A percentile compares a stretch with the other conserved stretches of the same genome.
These are phyloP conservation scores for Hammondia hammondi DNA, from an alignment of 169 alveolate genomes.

Conservation along the genomic window DNA sequence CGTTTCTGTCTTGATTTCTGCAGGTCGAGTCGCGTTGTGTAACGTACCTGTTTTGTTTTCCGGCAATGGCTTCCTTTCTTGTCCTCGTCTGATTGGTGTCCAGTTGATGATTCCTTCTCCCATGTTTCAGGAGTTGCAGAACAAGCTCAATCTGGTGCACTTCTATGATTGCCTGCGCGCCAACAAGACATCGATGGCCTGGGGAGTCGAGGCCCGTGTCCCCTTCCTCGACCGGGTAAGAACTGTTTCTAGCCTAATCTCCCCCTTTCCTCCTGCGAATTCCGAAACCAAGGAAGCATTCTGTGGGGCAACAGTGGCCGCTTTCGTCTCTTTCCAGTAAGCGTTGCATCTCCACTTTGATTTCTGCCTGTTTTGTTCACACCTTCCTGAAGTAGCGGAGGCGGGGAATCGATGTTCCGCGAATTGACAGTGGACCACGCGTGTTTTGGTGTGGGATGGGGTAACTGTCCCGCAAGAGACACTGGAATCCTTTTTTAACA, in stretches of 20 bases:
- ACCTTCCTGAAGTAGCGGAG: neutral
- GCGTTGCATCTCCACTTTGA: neutral
- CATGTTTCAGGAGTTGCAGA: slow-evolving; percentile 76
- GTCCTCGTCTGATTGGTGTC: neutral
- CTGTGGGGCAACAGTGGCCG: neutral
- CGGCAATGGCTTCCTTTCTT: neutral
- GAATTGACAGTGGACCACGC: neutral
- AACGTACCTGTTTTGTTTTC: too few species aligned
- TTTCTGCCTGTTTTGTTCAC: too few species aligned
- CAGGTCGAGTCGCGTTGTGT: too few species aligned
- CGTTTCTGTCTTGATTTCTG: too few species aligned
- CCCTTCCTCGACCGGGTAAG: slow-evolving; percentile 85
- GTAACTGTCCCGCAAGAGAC: neutral
- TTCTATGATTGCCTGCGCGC: slow-evolving; percentile 86
- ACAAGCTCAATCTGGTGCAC: slow-evolving; percentile 83
- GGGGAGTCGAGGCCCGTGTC: slow-evolving; percentile 90
- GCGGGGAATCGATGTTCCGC: neutral
- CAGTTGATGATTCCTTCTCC: neutral
- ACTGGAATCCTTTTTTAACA: too few species aligned
- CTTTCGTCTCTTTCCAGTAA: neutral
- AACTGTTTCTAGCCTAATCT: neutral
- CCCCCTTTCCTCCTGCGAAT: neutral
- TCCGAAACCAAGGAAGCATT: neutral
- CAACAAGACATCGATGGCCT: slow-evolving; percentile 87
- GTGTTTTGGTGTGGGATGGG: neutral